Conservation (phyloP, 1,284 basidiomycete genomes). For the Apiotrichum veenhuisii region DNA sequence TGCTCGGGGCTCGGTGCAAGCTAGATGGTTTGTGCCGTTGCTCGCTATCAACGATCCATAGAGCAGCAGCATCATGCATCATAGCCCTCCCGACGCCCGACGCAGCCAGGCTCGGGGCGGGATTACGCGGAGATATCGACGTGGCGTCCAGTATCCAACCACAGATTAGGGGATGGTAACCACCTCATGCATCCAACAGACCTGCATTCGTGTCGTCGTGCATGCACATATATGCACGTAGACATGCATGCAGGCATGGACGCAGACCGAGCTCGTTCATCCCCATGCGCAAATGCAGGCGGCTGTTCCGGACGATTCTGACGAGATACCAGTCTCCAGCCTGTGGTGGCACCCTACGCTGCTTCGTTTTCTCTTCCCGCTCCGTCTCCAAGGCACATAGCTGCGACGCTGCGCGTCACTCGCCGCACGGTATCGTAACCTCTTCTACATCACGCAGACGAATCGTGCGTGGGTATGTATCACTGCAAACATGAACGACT, state of each 20-base stretch:
- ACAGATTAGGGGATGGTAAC: background rate
- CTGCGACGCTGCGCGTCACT: background rate
- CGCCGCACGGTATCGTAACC: background rate
- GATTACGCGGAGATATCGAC: background rate
- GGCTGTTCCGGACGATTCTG: too few relatives aligned
- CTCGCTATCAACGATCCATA: too few relatives aligned
- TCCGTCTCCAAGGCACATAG: background rate
- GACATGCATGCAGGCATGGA: background rate
- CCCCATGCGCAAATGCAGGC: background rate
- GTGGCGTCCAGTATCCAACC: slow-evolving; percentile 6
- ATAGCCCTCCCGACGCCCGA: background rate
- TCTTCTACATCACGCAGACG: slow-evolving; percentile 1
- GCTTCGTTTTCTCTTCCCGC: too few relatives aligned
- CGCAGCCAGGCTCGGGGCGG: background rate
- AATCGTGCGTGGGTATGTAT: background rate
- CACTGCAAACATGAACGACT: background rate
- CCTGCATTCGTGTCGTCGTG: background rate
- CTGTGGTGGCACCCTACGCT: too few relatives aligned
- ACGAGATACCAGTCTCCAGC: background rate
- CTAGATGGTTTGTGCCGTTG: background rate
- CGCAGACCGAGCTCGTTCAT: background rate
- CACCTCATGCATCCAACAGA: too few relatives aligned
- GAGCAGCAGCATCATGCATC: background rate
- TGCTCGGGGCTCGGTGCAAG: background rate
- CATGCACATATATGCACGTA: background rate